phyloP scores from a whole-genome alignment of 106 monocot species.

The Agapanthus africanus region DNA sequence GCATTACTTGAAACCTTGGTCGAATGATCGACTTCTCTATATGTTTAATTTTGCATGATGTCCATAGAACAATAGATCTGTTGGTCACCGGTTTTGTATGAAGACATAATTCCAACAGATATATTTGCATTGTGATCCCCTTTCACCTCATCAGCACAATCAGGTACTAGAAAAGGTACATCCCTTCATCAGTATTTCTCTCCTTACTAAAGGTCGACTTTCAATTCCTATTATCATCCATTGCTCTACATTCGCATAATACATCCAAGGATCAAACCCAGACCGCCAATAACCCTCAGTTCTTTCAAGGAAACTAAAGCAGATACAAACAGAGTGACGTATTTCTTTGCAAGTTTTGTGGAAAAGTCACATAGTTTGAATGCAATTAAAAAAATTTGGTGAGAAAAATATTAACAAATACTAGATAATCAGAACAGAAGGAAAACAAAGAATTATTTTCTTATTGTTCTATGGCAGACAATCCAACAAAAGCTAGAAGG shows the following conservation, averaged over 20 bases:
- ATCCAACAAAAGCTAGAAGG: neutral
- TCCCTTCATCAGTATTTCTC: neutral
- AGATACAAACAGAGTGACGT: neutral
- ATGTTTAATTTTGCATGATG: too few species aligned
- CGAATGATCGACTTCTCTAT: too few species aligned
- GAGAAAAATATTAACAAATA: neutral
- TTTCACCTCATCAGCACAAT: neutral
- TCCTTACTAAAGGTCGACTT: neutral
- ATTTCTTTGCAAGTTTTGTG: neutral
- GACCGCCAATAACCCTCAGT: neutral
- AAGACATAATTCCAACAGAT: too few species aligned
- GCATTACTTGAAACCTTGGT: neutral
- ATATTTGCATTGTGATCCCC: neutral
- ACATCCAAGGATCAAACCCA: neutral
- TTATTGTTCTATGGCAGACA: neutral
- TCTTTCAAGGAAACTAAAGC: neutral
- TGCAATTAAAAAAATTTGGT: neutral
- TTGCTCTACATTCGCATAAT: neutral
- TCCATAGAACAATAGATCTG: too few species aligned
- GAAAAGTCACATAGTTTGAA: neutral
- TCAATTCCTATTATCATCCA: neutral
- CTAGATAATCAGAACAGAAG: too few species aligned
- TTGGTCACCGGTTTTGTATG: too few species aligned
- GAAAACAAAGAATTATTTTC: too few species aligned
- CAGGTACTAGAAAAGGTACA: neutral